Evolutionary conservation across 352 stramenopile species (phyloP).

Genomic region (Globisporangium mamillatum): DNA sequence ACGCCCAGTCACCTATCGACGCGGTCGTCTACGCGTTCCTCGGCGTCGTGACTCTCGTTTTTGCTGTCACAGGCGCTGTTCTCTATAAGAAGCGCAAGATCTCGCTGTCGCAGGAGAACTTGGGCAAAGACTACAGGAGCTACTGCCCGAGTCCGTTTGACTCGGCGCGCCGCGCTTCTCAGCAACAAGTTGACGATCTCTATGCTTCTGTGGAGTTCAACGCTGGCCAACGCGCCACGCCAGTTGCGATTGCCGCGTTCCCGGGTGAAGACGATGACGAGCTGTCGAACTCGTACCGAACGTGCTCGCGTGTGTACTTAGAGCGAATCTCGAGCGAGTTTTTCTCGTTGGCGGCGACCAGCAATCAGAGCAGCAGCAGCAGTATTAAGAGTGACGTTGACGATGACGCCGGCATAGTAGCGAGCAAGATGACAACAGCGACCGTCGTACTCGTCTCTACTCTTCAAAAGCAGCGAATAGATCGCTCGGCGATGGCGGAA

Average conservation of each 20-base stretch:
- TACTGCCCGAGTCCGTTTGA: constrained; percentile 6
- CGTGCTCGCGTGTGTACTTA: constrained; percentile 7
- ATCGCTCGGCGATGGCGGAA: background rate
- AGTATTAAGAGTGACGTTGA: background rate
- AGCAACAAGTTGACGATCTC: background rate
- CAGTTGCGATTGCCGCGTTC: background rate
- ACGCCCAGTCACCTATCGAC: background rate
- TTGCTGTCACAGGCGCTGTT: background rate
- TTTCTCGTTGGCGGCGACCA: background rate
- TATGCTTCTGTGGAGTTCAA: background rate
- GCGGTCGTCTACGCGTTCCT: background rate
- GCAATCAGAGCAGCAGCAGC: constrained; percentile 1
- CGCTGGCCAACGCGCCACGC: background rate
- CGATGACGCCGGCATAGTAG: background rate
- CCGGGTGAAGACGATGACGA: background rate
- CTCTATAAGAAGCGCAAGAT: constrained; percentile 2
- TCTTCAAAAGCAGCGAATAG: background rate
- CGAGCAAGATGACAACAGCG: background rate
- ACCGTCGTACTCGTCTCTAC: background rate
- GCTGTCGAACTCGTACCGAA: constrained; percentile 13
- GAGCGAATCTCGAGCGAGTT: constrained; percentile 7
- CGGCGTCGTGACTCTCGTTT: background rate
- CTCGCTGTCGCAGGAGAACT: background rate
- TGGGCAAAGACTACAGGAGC: constrained; percentile 2
- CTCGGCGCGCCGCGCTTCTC: background rate